phyloP scores from a whole-genome alignment of 306 rosid species.

The Prunus armeniaca region DNA sequence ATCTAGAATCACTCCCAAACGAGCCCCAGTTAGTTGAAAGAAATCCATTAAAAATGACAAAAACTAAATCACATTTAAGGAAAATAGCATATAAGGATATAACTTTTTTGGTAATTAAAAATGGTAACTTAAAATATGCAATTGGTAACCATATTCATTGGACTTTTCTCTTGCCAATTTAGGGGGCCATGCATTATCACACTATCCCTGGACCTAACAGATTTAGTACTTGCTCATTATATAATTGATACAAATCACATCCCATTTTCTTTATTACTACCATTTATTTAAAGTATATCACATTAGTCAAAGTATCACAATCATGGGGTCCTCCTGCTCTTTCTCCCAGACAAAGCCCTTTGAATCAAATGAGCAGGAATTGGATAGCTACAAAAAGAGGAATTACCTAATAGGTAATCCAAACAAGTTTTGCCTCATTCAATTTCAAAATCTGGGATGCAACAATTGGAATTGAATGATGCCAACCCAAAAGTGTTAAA shows the following conservation, averaged over 20 bases:
- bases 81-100: neutral
- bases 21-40: too few species aligned
- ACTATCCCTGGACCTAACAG: neutral
- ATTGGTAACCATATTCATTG: neutral
- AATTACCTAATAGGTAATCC: slow-evolving; percentile 5
- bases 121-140: neutral
- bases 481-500: slow-evolving; percentile 10
- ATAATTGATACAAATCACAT: neutral
- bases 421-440: slow-evolving; percentile 6
- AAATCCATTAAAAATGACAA: neutral
- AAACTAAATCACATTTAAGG: neutral
- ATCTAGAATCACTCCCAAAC: too few species aligned
- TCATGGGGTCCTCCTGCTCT: too few species aligned
- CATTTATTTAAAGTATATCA: neutral
- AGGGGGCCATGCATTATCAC: neutral
- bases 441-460: slow-evolving; percentile 6
- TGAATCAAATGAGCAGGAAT: neutral
- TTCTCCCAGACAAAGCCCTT: too few species aligned
- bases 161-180: neutral
- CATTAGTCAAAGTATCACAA: too few species aligned
- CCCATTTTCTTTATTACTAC: neutral
- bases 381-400: neutral
- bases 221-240: too few species aligned
- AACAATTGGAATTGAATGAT: slow-evolving; percentile 7
- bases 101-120: neutral